These are phyloP conservation scores for Neurospora sp. DNA, from an alignment of 495 filamentous ascomycete species.

Conservation along the genomic window DNA sequence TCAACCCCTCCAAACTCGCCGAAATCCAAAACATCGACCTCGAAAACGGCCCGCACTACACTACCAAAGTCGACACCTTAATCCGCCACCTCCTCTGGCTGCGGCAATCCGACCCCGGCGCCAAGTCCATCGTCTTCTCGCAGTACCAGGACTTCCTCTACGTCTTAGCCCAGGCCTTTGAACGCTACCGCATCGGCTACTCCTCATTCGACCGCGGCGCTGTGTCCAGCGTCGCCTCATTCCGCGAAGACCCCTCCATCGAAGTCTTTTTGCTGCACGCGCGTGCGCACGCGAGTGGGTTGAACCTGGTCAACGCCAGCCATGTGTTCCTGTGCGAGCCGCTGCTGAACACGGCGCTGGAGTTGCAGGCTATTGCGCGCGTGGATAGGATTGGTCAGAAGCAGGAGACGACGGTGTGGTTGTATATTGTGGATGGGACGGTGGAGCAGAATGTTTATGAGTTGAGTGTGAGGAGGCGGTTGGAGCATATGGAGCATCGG, in stretches of 20 bases:
- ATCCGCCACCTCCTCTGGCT: conserved; percentile 78
- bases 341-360: conserved; percentile 81
- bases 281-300: conserved; percentile 72
- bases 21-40: conserved; percentile 81
- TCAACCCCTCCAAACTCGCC: conserved; percentile 56
- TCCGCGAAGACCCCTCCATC: conserved; percentile 61
- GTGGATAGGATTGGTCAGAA: conserved; percentile 91
- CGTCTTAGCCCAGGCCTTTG: conserved; percentile 58
- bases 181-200: conserved; percentile 56
- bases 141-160: conserved; percentile 72
- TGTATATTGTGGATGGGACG: conserved; percentile 80
- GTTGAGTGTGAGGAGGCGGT: conserved; percentile 64
- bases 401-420: conserved; percentile 83
- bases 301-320: conserved; percentile 85
- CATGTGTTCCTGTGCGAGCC: conserved; percentile 95
- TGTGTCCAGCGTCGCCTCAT: conserved; percentile 52
- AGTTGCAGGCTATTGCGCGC: conserved; percentile 86
- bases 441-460: conserved; percentile 87
- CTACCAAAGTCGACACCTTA: conserved; percentile 81
- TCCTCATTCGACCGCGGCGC: conserved; percentile 49
- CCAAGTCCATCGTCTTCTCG: conserved; percentile 85
- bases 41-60: conserved; percentile 52
- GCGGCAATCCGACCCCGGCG: conserved; percentile 69
- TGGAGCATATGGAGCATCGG: conserved; percentile 59
- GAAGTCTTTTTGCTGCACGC: conserved; percentile 88